A percentile compares a stretch with the other conserved stretches of the same genome.
Evolutionary conservation across 2,329 filamentous ascomycete genomes (phyloP).

Genomic region (Verticillium longisporum): DNA sequence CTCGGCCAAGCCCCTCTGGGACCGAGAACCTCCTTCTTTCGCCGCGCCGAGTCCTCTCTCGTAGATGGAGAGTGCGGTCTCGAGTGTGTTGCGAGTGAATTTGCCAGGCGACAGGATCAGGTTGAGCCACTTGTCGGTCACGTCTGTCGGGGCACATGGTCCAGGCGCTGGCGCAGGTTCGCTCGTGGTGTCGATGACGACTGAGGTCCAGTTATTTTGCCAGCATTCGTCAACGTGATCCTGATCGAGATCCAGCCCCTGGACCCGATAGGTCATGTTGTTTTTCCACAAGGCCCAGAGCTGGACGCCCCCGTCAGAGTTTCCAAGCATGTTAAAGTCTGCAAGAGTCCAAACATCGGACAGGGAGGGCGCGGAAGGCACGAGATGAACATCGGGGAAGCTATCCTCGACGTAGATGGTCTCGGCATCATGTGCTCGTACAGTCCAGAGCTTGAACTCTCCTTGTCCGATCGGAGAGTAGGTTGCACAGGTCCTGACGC

Average conservation of each 20-base stretch:
- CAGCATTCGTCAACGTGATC: constrained; percentile 56
- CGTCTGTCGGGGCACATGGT: constrained; percentile 58
- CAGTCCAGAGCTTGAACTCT: constrained; percentile 89
- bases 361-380: constrained; percentile 62
- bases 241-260: constrained; percentile 66
- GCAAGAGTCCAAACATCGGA: constrained; percentile 75
- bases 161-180: constrained; percentile 51
- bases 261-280: constrained; percentile 70
- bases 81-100: constrained; percentile 72
- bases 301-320: constrained; percentile 46
- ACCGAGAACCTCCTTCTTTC: constrained; percentile 32
- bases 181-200: constrained; percentile 52
- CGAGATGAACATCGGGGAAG: constrained; percentile 55
- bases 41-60: constrained; percentile 51
- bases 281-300: constrained; percentile 83
- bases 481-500: constrained; percentile 59
- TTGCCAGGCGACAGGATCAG: constrained; percentile 77
- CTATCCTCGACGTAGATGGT: constrained; percentile 63
- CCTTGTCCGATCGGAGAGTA: constrained; percentile 84
- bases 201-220: constrained; percentile 62
- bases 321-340: constrained; percentile 61
- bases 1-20: constrained; percentile 59
- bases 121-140: constrained; percentile 78
- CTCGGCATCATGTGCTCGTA: constrained; percentile 59
- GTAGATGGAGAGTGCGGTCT: constrained; percentile 78